Evolutionary conservation across 2,329 filamentous ascomycete species (phyloP).

Genomic region (Cercospora citrullina): DNA sequence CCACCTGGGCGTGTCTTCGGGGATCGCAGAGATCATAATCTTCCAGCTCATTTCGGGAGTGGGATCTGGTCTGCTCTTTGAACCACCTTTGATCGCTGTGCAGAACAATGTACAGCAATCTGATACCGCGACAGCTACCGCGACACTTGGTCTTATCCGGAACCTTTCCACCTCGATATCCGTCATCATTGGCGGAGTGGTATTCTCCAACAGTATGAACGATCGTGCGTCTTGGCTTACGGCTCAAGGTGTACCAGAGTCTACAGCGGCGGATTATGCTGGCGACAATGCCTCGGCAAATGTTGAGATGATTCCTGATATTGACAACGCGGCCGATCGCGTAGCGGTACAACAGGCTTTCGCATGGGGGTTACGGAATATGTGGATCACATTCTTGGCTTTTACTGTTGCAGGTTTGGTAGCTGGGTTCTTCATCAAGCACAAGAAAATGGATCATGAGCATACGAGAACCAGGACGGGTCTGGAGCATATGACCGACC

Average conservation of each 20-base stretch:
- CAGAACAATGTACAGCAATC: not conserved
- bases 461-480: not conserved
- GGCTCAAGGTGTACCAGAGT: not conserved
- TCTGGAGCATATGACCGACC: not conserved
- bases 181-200: not conserved
- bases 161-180: not conserved
- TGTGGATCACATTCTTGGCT: not conserved
- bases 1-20: not conserved
- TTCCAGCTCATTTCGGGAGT: not conserved
- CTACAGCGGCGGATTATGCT: not conserved
- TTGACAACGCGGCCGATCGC: not conserved
- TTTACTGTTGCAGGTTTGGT: not conserved
- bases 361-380: not conserved
- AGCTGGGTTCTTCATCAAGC: not conserved
- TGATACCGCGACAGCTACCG: not conserved
- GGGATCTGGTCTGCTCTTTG: not conserved
- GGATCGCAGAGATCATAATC: not conserved
- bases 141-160: not conserved
- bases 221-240: not conserved
- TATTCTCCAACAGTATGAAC: not conserved
- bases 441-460: conserved; percentile 1
- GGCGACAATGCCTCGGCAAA: not conserved
- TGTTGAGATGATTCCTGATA: conserved; percentile 3
- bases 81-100: not conserved
- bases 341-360: not conserved